Percentiles rank a stretch among this genome's conserved stretches.
Conservation (phyloP, 1,139 yeast species). For the Geotrichum citri-aurantii region DNA sequence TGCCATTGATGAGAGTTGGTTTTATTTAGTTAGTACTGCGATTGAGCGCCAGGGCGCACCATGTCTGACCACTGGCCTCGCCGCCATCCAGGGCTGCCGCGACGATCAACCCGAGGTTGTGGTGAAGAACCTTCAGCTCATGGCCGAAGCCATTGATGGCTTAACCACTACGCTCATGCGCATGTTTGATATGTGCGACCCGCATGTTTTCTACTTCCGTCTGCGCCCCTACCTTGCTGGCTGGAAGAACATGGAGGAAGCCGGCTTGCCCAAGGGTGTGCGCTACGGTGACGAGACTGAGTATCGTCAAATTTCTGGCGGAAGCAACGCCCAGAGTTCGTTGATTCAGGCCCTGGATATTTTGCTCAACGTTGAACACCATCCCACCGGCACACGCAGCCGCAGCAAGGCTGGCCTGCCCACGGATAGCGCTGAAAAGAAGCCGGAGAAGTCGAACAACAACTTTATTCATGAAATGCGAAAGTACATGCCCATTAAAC, state of each 20-base stretch:
- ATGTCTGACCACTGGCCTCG: constrained; percentile 52
- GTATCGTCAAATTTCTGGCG: constrained; percentile 71
- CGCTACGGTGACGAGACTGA: constrained; percentile 60
- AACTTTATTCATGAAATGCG: constrained; percentile 82
- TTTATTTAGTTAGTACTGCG: constrained; percentile 78
- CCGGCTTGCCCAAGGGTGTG: constrained; percentile 77
- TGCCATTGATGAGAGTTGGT: constrained; percentile 88
- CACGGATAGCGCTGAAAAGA: constrained; percentile 16
- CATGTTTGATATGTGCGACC: constrained; percentile 94
- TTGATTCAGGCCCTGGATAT: constrained; percentile 82
- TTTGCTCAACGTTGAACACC: constrained; percentile 67
- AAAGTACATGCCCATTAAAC: constrained; percentile 81
- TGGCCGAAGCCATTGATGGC: constrained; percentile 72
- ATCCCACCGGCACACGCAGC: constrained; percentile 60
- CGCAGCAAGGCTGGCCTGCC: constrained; percentile 14
- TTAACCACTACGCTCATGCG: constrained; percentile 70
- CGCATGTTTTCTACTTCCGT: constrained; percentile 80
- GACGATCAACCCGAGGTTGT: constrained; percentile 40
- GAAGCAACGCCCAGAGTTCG: constrained; percentile 91
- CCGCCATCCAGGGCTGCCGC: constrained; percentile 56
- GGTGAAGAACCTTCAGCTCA: constrained; percentile 46
- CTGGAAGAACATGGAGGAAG: constrained; percentile 87
- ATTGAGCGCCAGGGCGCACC: constrained; percentile 80
- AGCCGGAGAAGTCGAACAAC: constrained; percentile 34
- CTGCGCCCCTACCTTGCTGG: constrained; percentile 90